A percentile compares a stretch with the other conserved stretches of the same genome.
Evolutionary conservation across 2,329 filamentous ascomycete genomes (phyloP).

Genomic region (Diaporthe ampelina): DNA sequence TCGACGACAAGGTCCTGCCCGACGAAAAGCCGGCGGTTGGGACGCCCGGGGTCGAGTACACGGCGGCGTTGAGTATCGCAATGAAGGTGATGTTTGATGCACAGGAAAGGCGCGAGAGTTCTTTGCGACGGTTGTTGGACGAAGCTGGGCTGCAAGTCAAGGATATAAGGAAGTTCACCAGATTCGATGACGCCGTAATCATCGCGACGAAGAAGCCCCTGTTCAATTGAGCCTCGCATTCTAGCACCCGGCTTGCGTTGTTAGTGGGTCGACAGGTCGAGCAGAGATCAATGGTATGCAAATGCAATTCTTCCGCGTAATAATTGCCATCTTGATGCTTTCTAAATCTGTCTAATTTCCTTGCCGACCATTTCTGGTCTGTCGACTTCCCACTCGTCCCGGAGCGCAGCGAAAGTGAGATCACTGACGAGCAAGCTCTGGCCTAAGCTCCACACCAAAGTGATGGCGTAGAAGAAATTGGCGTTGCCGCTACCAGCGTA

Average conservation of each 20-base stretch:
- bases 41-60: slow-evolving; percentile 44
- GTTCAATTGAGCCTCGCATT: not conserved
- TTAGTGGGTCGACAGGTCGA: not conserved
- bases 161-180: slow-evolving; percentile 45
- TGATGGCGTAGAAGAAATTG: slow-evolving; percentile 99
- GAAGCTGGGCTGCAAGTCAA: slow-evolving; percentile 44
- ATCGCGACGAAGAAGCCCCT: slow-evolving; percentile 38
- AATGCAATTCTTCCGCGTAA: not conserved
- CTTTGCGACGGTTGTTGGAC: slow-evolving; percentile 44
- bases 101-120: slow-evolving; percentile 45
- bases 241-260: not conserved
- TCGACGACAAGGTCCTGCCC: slow-evolving; percentile 46
- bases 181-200: slow-evolving; percentile 45
- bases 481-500: slow-evolving; percentile 98
- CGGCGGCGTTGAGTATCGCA: slow-evolving; percentile 43
- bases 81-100: slow-evolving; percentile 48
- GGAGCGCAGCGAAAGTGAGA: slow-evolving; percentile 85
- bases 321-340: not conserved
- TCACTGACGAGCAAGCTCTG: slow-evolving; percentile 90
- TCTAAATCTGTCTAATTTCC: slow-evolving; percentile 81
- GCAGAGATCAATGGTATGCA: not conserved
- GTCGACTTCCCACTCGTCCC: slow-evolving; percentile 95
- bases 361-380: slow-evolving; percentile 91
- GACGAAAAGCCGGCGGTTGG: slow-evolving; percentile 42
- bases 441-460: slow-evolving; percentile 95